Evolutionary conservation across 2,329 filamentous ascomycete genomes (phyloP).

Genomic region (Neopestalotiopsis clavispora): DNA sequence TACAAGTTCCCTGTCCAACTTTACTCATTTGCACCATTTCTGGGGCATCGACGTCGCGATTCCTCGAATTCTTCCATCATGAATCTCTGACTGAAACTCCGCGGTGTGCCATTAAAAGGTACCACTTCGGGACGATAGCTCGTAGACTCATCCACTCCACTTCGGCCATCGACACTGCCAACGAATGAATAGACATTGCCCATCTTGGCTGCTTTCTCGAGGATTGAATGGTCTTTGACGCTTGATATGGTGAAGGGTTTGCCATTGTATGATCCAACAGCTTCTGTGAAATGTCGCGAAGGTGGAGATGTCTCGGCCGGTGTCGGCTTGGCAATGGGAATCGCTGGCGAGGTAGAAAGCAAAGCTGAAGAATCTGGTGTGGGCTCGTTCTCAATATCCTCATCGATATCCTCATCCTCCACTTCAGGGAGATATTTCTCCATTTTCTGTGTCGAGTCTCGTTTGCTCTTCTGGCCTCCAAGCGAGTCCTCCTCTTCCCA

Average conservation of each 20-base stretch:
- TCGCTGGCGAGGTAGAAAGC: constrained; percentile 44
- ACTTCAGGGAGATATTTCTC: constrained; percentile 40
- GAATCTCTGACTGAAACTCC: constrained; percentile 53
- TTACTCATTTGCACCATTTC: background rate
- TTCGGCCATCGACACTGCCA: constrained; percentile 57
- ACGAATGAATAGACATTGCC: constrained; percentile 57
- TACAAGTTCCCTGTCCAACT: too few relatives aligned
- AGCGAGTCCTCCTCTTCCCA: constrained; percentile 42
- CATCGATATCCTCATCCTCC: constrained; percentile 36
- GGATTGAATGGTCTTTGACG: constrained; percentile 53
- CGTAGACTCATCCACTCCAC: constrained; percentile 51
- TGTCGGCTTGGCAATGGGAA: constrained; percentile 41
- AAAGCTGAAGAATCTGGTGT: constrained; percentile 17
- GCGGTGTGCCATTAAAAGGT: constrained; percentile 48
- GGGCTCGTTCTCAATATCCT: constrained; percentile 24
- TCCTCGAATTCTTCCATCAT: constrained; percentile 52
- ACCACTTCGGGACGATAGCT: constrained; percentile 46
- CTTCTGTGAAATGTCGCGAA: constrained; percentile 43
- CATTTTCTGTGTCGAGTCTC: constrained; percentile 30
- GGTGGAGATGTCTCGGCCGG: constrained; percentile 34
- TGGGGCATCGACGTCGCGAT: constrained; percentile 11
- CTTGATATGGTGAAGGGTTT: constrained; percentile 57
- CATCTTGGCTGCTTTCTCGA: constrained; percentile 52
- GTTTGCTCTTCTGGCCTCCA: constrained; percentile 18
- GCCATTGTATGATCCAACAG: constrained; percentile 60